Evolutionary conservation across 139 green algal genomes (phyloP).

Genomic region (Chlorella ohadii): DNA sequence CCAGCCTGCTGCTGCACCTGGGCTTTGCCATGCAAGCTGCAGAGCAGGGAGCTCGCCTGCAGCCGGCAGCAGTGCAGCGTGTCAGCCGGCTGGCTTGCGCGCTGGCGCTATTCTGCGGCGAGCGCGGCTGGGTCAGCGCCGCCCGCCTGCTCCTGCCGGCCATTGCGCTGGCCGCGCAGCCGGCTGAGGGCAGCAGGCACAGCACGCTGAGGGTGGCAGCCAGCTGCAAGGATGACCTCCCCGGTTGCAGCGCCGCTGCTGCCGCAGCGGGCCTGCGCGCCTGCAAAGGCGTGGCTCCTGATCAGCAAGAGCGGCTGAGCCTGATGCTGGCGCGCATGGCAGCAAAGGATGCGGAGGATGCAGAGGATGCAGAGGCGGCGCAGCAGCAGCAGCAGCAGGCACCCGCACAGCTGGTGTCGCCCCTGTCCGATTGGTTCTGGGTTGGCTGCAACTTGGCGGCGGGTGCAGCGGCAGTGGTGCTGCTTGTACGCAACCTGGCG

Average conservation of each 20-base stretch:
- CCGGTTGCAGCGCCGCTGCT: neutral
- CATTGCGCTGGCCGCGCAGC: neutral
- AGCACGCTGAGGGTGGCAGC: neutral
- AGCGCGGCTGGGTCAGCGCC: neutral
- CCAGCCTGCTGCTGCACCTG: constrained; percentile 5
- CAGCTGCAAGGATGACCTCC: neutral
- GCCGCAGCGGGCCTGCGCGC: neutral
- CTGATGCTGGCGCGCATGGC: neutral
- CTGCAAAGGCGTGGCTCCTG: neutral
- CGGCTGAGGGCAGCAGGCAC: neutral
- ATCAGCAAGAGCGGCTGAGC: neutral
- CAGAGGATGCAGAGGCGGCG: neutral
- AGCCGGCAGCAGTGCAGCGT: neutral
- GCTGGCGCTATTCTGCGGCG: neutral
- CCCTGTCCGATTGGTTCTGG: neutral
- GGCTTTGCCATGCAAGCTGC: neutral
- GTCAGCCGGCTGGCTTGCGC: neutral
- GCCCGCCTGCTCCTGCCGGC: neutral
- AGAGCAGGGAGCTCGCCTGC: neutral
- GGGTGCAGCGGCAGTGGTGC: neutral
- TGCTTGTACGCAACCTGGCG: neutral
- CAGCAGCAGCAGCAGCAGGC: neutral
- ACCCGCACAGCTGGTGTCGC: neutral
- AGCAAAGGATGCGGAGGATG: neutral
- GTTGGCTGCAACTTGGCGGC: neutral